Conservation (phyloP, 306 rosid genomes). For the Sesbania bispinosa region DNA sequence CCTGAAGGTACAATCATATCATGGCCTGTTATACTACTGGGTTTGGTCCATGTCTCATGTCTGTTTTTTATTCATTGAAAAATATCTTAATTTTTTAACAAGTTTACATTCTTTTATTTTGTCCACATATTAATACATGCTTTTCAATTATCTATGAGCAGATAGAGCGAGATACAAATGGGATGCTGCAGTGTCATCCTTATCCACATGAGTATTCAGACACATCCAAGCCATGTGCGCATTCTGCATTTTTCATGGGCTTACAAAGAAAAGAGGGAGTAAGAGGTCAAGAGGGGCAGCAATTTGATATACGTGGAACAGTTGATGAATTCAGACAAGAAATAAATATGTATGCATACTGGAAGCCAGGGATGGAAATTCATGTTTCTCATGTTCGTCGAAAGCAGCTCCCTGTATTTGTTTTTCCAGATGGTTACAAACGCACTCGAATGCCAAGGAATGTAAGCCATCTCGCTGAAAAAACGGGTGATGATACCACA, state of each 20-base stretch:
- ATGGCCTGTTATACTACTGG: neutral
- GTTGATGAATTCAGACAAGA: constrained; percentile 94
- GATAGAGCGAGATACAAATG: constrained; percentile 94
- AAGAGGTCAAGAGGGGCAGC: constrained; percentile 93
- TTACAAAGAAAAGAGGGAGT: constrained; percentile 97
- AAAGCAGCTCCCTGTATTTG: constrained; percentile 86
- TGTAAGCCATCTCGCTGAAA: constrained; percentile 43
- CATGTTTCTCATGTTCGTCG: constrained; percentile 95
- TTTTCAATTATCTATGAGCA: constrained; percentile 39
- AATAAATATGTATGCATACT: constrained; percentile 66
- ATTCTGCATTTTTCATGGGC: constrained; percentile 96
- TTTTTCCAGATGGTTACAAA: constrained; percentile 84
- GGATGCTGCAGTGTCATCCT: constrained; percentile 98
- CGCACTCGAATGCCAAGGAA: constrained; percentile 58
- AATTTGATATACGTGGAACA: constrained; percentile 93
- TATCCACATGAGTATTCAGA: constrained; percentile 80
- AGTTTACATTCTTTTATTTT: neutral
- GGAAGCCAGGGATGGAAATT: constrained; percentile 97
- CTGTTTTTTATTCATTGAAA: constrained; percentile 1
- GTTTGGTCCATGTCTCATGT: neutral
- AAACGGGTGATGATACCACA: constrained; percentile 39
- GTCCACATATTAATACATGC: neutral
- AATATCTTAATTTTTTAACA: neutral
- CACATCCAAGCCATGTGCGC: constrained; percentile 70
- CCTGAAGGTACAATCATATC: constrained; percentile 56